phyloP scores from a whole-genome alignment of 148 eudicot genomes.

The Vaccinium vitisidaea region DNA sequence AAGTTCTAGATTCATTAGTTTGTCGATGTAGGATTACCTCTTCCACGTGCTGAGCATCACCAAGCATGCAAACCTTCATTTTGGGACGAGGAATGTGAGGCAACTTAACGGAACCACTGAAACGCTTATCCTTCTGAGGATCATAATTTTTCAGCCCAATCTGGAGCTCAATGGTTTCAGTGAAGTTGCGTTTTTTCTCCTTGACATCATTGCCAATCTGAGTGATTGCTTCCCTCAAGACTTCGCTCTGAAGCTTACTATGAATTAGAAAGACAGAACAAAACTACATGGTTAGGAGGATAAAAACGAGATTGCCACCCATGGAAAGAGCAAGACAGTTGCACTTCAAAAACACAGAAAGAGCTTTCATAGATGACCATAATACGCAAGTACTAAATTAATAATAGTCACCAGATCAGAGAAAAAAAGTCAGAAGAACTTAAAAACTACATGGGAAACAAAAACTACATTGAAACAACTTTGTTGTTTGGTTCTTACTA shows the following conservation, averaged over 20 bases:
- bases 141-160: conserved; percentile 84
- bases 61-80: conserved; percentile 90
- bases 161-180: conserved; percentile 78
- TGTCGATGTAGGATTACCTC: conserved; percentile 38
- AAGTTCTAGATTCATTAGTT: background rate
- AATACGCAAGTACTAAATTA: too few relatives aligned
- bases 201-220: conserved; percentile 31
- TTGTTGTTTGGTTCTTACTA: background rate
- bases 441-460: background rate
- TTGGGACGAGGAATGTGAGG: conserved; percentile 85
- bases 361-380: background rate
- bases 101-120: conserved; percentile 83
- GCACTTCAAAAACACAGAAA: background rate
- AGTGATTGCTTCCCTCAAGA: conserved; percentile 56
- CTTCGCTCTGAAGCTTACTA: conserved; percentile 73
- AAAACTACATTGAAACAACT: background rate
- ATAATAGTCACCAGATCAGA: background rate
- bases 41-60: conserved; percentile 89
- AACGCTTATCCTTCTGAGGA: conserved; percentile 91
- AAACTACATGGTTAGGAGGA: background rate
- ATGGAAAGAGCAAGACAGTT: background rate
- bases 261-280: background rate
- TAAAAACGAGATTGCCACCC: background rate
- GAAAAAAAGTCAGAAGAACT: background rate
- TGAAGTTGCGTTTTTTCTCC: conserved; percentile 63